These are phyloP conservation scores for Blastobotrys americana DNA, from an alignment of 805 yeast genomes.

Conservation along the genomic window DNA sequence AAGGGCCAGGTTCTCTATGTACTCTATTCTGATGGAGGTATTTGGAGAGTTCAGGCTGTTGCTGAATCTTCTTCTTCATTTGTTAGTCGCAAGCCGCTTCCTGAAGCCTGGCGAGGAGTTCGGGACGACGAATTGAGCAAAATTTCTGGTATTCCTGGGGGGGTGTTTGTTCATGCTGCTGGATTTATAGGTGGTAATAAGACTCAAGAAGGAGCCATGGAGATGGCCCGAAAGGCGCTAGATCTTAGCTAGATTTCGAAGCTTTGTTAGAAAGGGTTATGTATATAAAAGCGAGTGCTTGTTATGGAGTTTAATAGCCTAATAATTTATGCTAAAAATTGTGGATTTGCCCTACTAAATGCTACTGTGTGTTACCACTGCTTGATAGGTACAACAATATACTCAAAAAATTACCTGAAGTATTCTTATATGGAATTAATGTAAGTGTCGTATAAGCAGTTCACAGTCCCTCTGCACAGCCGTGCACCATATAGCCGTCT, in stretches of 20 bases:
- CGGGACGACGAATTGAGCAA: slow-evolving; percentile 77
- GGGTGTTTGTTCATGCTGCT: slow-evolving; percentile 87
- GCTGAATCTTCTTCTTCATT: slow-evolving; percentile 74
- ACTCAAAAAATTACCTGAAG: no score
- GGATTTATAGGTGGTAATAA: slow-evolving; percentile 96
- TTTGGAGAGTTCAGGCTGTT: slow-evolving; percentile 88
- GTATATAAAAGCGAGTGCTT: background rate
- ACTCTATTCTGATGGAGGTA: slow-evolving; percentile 65
- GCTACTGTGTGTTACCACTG: no score
- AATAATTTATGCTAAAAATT: background rate
- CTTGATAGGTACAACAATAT: no score
- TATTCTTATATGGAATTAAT: no score
- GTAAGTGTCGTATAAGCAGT: no score
- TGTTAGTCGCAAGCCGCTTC: slow-evolving; percentile 78
- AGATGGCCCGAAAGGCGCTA: slow-evolving; percentile 53
- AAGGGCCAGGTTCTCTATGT: slow-evolving; percentile 61
- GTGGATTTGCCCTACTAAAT: background rate
- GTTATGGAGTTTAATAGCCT: background rate
- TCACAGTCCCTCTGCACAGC: no score
- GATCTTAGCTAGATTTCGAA: slow-evolving; percentile 3
- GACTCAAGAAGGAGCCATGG: slow-evolving; percentile 67
- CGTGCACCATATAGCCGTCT: no score
- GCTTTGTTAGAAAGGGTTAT: background rate
- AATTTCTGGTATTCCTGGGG: slow-evolving; percentile 73
- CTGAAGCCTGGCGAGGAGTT: slow-evolving; percentile 91